Evolutionary conservation across 108 stramenopile genomes (phyloP), one percentile per base, ranked within the genome.

Genomic region (Pinguiococcus pyrenoidosus): DNA sequence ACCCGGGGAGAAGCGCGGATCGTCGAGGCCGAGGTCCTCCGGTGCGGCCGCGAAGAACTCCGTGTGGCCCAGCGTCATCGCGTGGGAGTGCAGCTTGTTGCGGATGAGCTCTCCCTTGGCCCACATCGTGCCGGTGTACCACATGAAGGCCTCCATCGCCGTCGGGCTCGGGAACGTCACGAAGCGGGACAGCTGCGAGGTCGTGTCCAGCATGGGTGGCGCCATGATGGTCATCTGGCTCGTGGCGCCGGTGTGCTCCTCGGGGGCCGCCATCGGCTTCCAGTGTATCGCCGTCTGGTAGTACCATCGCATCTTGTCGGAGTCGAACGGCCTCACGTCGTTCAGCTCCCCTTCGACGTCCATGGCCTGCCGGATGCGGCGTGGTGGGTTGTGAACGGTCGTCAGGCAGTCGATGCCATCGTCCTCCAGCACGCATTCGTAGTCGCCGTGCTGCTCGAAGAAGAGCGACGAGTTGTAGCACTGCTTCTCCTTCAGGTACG

Each of bases 391-490:
- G n/a, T n/a, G n/a, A n/a, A n/a, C n/a, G n/a, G n/a, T n/a, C n/a
- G n/a, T n/a, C n/a, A n/a, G n/a, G n/a, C n/a, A n/a, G n/a, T n/a
- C n/a, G n/a, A n/a, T n/a, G n/a, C n/a, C n/a, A n/a, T n/a, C n/a
- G n/a, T n/a, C n/a, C n/a, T n/a, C n/a, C n/a, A n/a, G n/a, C 23
- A 7, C 40, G 6, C 6, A 4, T 7, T 41, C 22, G 40, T 41
- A 41, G 40, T 41, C 40, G 40, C 40, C 40, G 40, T 41, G 40
- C 22, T 7, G 7, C 40, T 41, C 40, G 40, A 41, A 41, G 22
- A 41, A 22, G 5, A 4, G 7, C 23, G 40, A 23, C 40, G 7
- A 4, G 40, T 41, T 24, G 23, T 41, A 6, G 40, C 40, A 41
- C 6, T 4, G 30, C 40, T 41, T 41, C n/a, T n/a, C n/a, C n/a